Evolutionary conservation across 2,329 filamentous ascomycete species (phyloP), one percentile per base, ranked within the genome.

Genomic region (Fusarium heterosporum): DNA sequence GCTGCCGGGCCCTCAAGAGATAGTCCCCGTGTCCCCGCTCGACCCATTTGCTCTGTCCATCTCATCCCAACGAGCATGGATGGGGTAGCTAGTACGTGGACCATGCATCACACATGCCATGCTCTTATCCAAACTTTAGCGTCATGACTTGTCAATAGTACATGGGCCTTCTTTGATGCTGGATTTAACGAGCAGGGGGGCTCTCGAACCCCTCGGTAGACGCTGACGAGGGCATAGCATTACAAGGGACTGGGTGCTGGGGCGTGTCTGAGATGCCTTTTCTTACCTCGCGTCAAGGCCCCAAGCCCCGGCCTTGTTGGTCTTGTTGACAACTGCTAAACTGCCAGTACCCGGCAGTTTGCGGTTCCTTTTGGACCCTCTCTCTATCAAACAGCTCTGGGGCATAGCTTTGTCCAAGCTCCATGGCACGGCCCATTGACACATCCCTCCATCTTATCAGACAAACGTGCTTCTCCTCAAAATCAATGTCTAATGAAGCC

Each of bases 191-290:
- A 66, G 55, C 68, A 72, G 71, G 71, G 70, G 45, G 67, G 63
- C 64, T 70, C 69, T 72, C 62, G 68, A 73, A 73, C 72, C 72
- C 73, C 67, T 75, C 74, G 74, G 74, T 75, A 76, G 73, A 76
- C 73, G 73, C 70, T 74, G 61, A 71, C 70, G 70, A 72, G 72
- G 73, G 68, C 61, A 70, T 61, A 58, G 67, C 54, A 69, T 70
- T 55, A 63, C 58, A 64, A 68, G 63, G 65, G 68, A 66, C 64
- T 59, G 52, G 52, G 57, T 68, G 63, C 71, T 68, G 69, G 70
- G 70, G 71, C 62, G 58, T 73, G 71, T 73, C 64, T 70, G 68
- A 68, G 68, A 66, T 59, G 65, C 55, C 61, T 52, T 70, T 64
- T 72, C 67, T 64, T 58, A 71, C 69, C 62, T 71, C 70, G 56